Conservation (phyloP, 2,329 filamentous ascomycete genomes). For the Curvularia spicifera region DNA sequence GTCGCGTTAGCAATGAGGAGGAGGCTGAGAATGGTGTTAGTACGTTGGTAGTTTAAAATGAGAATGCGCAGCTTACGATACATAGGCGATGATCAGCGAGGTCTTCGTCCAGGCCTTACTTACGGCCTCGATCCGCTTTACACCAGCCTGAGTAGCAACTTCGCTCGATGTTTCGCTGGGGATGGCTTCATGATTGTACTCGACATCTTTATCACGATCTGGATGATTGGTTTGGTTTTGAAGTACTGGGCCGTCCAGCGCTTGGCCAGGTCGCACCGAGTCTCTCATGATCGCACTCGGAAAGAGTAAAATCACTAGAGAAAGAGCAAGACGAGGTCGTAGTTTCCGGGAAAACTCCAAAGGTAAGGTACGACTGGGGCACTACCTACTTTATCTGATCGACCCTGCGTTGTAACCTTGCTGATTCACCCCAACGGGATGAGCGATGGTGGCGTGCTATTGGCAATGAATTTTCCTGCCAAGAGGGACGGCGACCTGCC, state of each 20-base stretch:
- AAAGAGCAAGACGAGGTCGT: background rate
- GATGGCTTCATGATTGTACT: constrained; percentile 6
- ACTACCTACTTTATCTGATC: constrained; percentile 16
- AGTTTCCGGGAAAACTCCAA: background rate
- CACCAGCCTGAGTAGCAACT: constrained; percentile 52
- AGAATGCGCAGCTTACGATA: constrained; percentile 37
- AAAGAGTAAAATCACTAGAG: background rate
- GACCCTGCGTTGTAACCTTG: constrained; percentile 10
- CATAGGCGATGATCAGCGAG: constrained; percentile 56
- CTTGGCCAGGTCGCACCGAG: constrained; percentile 14
- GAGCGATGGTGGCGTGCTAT: constrained; percentile 4
- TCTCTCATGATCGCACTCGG: constrained; percentile 15
- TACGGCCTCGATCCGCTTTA: constrained; percentile 58
- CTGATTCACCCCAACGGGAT: constrained; percentile 1
- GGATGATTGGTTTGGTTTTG: constrained; percentile 12
- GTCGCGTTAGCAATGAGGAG: constrained; percentile 69
- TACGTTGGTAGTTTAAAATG: background rate
- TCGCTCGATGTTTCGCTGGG: constrained; percentile 19
- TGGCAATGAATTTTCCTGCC: constrained; percentile 11
- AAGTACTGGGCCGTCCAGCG: background rate
- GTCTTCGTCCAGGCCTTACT: constrained; percentile 57
- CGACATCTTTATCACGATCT: constrained; percentile 15
- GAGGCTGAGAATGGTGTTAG: constrained; percentile 32
- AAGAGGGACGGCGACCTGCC: constrained; percentile 15
- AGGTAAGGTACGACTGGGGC: background rate